These are phyloP conservation scores for Thelephora ganbajun DNA, from an alignment of 768 basidiomycete species.

Conservation along the genomic window DNA sequence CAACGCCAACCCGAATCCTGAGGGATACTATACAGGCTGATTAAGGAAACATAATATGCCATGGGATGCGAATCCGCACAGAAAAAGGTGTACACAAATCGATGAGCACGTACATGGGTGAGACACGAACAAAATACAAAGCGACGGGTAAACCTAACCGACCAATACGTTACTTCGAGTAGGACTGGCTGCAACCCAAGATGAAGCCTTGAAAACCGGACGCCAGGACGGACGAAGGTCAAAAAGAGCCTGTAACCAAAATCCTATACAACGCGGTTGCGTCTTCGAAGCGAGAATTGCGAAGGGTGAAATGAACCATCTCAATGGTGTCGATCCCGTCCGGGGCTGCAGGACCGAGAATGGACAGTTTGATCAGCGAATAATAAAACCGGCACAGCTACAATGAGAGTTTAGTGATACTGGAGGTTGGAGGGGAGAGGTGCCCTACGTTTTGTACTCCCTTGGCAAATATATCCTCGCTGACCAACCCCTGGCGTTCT, in stretches of 20 bases:
- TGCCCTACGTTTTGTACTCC: constrained; percentile 53
- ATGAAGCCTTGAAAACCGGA: too few relatives aligned
- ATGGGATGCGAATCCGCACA: too few relatives aligned
- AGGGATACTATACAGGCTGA: too few relatives aligned
- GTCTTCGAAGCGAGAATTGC: constrained; percentile 61
- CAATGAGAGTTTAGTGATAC: constrained; percentile 4
- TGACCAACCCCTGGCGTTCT: constrained; percentile 51
- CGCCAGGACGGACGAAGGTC: too few relatives aligned
- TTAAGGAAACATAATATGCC: too few relatives aligned
- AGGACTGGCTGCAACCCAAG: too few relatives aligned
- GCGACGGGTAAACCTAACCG: too few relatives aligned
- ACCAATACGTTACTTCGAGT: too few relatives aligned
- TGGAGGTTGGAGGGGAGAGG: neutral
- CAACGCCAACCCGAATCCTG: too few relatives aligned
- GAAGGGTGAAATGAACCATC: constrained; percentile 65
- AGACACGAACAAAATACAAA: too few relatives aligned
- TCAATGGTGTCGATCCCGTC: constrained; percentile 57
- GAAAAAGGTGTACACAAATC: too few relatives aligned
- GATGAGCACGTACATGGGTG: too few relatives aligned
- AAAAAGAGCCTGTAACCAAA: constrained; percentile 32
- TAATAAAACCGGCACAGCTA: constrained; percentile 69
- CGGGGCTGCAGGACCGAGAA: constrained; percentile 42
- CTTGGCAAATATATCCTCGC: constrained; percentile 60
- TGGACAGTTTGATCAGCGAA: constrained; percentile 49
- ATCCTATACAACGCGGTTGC: constrained; percentile 60